phyloP scores from a whole-genome alignment of 805 yeast genomes.

The Kurtzmaniella cleridarum region DNA sequence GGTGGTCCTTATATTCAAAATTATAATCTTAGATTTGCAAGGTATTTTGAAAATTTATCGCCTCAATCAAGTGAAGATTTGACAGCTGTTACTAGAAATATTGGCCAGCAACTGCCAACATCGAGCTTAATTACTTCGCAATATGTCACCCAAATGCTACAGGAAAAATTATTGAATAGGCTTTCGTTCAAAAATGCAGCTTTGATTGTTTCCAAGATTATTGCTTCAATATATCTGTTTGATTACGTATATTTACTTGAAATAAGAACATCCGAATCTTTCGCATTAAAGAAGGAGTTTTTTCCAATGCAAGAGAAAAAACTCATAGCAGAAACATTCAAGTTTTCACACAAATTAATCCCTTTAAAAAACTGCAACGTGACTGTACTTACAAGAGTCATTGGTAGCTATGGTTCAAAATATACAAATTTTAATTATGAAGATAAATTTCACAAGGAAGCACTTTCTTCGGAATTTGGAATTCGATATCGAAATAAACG shows the following conservation, averaged over 20 bases:
- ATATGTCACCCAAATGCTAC: constrained; percentile 21
- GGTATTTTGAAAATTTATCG: constrained; percentile 4
- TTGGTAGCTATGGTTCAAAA: constrained; percentile 36
- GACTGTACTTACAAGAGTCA: constrained; percentile 31
- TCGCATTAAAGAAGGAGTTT: constrained; percentile 32
- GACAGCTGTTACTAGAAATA: too few species aligned
- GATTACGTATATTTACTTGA: constrained; percentile 49
- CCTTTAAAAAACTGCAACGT: constrained; percentile 7
- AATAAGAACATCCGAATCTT: constrained; percentile 44
- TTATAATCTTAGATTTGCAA: constrained; percentile 38
- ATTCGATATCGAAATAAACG: constrained; percentile 32
- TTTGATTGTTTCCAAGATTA: constrained; percentile 27
- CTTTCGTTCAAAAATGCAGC: constrained; percentile 45
- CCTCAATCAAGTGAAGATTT: too few species aligned
- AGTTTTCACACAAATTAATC: constrained; percentile 31
- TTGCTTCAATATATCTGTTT: constrained; percentile 28
- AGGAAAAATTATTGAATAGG: constrained; percentile 28
- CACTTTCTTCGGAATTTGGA: constrained; percentile 51
- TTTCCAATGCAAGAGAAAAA: constrained; percentile 40
- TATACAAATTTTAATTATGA: constrained; percentile 23
- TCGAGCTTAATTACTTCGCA: too few species aligned
- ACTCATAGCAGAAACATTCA: constrained; percentile 41
- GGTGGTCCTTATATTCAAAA: constrained; percentile 56
- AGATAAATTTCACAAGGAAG: constrained; percentile 35
- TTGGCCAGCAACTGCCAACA: too few species aligned